Conservation (phyloP, 2,329 filamentous ascomycete species). For the Ascocoryne sarcoides region DNA sequence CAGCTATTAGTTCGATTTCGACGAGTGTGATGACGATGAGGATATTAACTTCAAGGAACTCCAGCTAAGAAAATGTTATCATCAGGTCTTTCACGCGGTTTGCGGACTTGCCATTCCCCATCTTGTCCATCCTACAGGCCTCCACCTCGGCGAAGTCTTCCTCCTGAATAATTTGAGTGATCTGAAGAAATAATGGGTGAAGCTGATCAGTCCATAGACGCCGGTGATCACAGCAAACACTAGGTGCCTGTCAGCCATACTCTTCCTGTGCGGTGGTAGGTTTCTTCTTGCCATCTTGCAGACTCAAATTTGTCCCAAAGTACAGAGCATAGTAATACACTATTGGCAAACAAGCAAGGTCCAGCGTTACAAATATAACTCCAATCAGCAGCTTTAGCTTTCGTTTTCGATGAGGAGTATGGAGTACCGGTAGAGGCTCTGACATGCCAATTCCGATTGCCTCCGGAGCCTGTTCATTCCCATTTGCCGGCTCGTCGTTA, state of each 20-base stretch:
- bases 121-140: constrained; percentile 23
- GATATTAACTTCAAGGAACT: constrained; percentile 22
- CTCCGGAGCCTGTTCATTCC: not conserved
- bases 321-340: constrained; percentile 23
- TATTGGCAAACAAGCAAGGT: constrained; percentile 21
- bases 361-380: constrained; percentile 13
- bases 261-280: too few species aligned
- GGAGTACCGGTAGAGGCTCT: constrained; percentile 17
- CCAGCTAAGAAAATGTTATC: constrained; percentile 7
- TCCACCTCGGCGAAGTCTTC: constrained; percentile 14
- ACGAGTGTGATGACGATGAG: constrained; percentile 19
- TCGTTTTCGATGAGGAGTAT: constrained; percentile 20
- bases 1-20: constrained; percentile 22
- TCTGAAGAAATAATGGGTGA: constrained; percentile 20
- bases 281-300: constrained; percentile 19
- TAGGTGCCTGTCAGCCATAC: constrained; percentile 1
- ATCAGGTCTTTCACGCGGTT: not conserved
- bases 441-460: not conserved
- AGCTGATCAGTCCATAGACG: constrained; percentile 22
- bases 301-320: constrained; percentile 17
- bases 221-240: constrained; percentile 23
- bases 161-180: constrained; percentile 19
- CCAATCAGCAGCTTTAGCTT: constrained; percentile 13
- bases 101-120: constrained; percentile 21
- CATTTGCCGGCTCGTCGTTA: not conserved